Base-by-base conservation (phyloP, 2,329 filamentous ascomycete genomes). In the Macrophomina pseudophaseolina region DNA sequence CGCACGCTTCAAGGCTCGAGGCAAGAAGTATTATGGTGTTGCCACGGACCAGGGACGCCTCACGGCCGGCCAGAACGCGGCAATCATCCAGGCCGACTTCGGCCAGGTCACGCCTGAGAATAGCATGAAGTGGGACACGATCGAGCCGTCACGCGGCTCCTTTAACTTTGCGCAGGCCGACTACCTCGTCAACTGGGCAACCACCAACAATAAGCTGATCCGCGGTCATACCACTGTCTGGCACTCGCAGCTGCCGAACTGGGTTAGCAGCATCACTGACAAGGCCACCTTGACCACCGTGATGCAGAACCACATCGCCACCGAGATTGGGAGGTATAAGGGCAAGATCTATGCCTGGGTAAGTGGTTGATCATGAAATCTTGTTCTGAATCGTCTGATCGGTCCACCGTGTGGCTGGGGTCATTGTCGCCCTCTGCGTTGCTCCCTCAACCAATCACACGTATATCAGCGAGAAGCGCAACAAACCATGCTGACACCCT, bases 21-120 rank as follows among this genome's bases (percentile, higher is more conserved):
- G 88, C 69, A 91, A 91, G 80, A 81, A 85, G 69, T 91, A 91
- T 78, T 86, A 85, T 65, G 90, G 89, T 69, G 84, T 83, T 14
- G 82, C 80, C 65, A 81, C 85, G 1, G 88, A 91, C 72, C 80
- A 85, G 72, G 79, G 79, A 68, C 82, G 79, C 11, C 82, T 91
- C 4, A 79, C 74, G 40, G 74, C 79, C 9, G 81, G 79, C 65
- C 80, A 83, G 69, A 86, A 84, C 67, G 82, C 82, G n/a, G 81
- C 82, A 67, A 82, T 89, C 72, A 86, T 91, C 75, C 82, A 84
- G 69, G 79, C 81, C 64, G 80, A 89, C 75, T 91, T 90, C 69
- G 88, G 88, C 23, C 85, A 87, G 74, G 80, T 91, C 28, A 90
- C 88, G 0, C 84, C 86, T 1, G 89, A 91, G 80, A 91, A 91